These are phyloP conservation scores for Hanseniaspora osmophila DNA, from an alignment of 805 yeast genomes.

Conservation along the genomic window DNA sequence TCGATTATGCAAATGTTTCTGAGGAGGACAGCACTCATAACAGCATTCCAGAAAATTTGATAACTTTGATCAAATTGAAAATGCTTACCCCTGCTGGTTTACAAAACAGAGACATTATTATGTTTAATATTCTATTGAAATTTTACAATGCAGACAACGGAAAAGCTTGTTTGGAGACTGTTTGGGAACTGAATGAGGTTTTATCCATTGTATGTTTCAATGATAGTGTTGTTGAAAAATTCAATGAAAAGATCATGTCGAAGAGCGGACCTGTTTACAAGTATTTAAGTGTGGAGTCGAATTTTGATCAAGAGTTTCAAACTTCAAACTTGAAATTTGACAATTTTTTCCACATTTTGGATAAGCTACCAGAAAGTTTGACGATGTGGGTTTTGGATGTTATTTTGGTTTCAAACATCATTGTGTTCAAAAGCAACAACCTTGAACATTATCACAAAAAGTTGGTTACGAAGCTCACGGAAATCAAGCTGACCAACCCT, in stretches of 20 bases:
- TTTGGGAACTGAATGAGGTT: slow-evolving; percentile 22
- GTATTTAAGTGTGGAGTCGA: slow-evolving; percentile 18
- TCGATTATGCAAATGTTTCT: slow-evolving; percentile 9
- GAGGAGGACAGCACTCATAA: slow-evolving; percentile 4
- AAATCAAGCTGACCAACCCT: slow-evolving; percentile 12
- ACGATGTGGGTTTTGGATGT: slow-evolving; percentile 24
- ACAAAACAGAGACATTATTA: slow-evolving; percentile 22
- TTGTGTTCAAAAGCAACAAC: slow-evolving; percentile 1
- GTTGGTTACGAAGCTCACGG: not conserved
- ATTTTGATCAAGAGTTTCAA: slow-evolving; percentile 21
- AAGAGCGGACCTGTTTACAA: slow-evolving; percentile 21
- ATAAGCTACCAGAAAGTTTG: slow-evolving; percentile 19
- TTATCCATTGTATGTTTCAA: slow-evolving; percentile 22
- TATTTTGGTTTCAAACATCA: slow-evolving; percentile 19
- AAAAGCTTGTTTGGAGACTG: not conserved
- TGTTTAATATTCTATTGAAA: slow-evolving; percentile 8
- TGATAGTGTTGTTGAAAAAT: slow-evolving; percentile 16
- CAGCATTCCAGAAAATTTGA: slow-evolving; percentile 13
- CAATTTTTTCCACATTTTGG: slow-evolving; percentile 22
- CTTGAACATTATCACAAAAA: slow-evolving; percentile 1
- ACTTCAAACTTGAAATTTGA: slow-evolving; percentile 17
- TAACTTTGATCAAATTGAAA: slow-evolving; percentile 21
- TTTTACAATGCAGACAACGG: not conserved
- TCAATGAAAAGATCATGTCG: slow-evolving; percentile 17
- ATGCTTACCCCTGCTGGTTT: slow-evolving; percentile 25